Base-by-base conservation (phyloP, 148 eudicot species). In the Suaeda aralocaspica region DNA sequence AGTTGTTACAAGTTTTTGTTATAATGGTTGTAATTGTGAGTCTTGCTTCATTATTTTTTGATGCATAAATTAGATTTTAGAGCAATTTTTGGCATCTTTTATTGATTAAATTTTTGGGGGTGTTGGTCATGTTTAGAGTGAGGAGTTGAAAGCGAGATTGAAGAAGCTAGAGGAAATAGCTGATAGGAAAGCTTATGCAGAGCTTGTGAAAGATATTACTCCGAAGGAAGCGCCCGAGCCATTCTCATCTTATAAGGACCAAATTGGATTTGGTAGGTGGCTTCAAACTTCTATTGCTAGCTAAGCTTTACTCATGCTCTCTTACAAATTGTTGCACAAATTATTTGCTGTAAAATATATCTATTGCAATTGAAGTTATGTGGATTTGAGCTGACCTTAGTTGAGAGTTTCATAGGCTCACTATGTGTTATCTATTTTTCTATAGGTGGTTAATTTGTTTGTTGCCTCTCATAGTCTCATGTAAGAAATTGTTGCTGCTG, bases 191-290 rank as follows among this genome's bases (percentile, higher is more conserved):
- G 96, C 86, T 5, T 93, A 93, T 78, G 82, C 80, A 2, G 98
- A 90, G 80, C 88, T 93, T 63, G 92, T 93, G 59, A 93, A 93
- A 80, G 98, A 93, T 75, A 87, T 93, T 74, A 82, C 87, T 5
- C 98, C 94, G n/a, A 90, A 72, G 74, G 78, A 74, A 76, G 72
- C 69, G 41, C 78, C 85, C 41, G 98, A 93, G 74, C 94, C 98
- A 11, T 93, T 93, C 74, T 93, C 98, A 44, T 82, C 98, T 76
- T 93, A 88, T 84, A 93, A 93, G 79, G 96, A 93, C 80, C 98
- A 93, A 69, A 74, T 93, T 60, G 98, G 98, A 61, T 93, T 93
- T 75, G 98, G 98, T 93, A 76, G 51, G 86, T 73, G 53, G 19
- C 21, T 28, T 51, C 46, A 0, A 25, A 60, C 18, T 3, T 4